Evolutionary conservation across 176 grass and related monocot genomes (phyloP).

Genomic region (Raddia distichophylla): DNA sequence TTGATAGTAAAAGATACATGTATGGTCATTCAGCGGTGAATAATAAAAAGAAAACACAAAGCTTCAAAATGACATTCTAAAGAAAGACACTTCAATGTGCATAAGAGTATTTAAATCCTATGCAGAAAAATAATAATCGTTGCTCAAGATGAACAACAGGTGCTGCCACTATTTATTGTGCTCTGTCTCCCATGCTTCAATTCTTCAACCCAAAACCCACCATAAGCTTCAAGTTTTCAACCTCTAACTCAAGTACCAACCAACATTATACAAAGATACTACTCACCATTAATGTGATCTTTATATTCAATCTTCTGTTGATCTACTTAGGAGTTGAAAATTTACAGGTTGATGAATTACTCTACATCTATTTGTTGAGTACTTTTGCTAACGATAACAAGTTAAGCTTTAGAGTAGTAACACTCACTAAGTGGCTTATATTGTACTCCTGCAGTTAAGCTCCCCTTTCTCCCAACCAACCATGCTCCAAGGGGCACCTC

Average conservation of each 20-base stretch:
- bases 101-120: not conserved
- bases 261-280: not conserved
- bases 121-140: not conserved
- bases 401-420: constrained; percentile 18
- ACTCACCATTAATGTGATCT: not conserved
- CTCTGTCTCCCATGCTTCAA: not conserved
- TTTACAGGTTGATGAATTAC: constrained; percentile 12
- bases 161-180: not conserved
- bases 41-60: constrained; percentile 34
- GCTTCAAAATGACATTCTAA: not conserved
- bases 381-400: constrained; percentile 1
- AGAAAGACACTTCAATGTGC: not conserved
- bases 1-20: constrained; percentile 17
- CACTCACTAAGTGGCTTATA: constrained; percentile 77
- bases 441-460: constrained; percentile 72
- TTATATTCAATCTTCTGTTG: constrained; percentile 2
- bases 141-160: not conserved
- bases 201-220: not conserved
- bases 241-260: not conserved
- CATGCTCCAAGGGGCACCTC: constrained; percentile 68
- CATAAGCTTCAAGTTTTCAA: constrained; percentile 1
- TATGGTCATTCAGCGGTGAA: constrained; percentile 23
- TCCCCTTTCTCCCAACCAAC: constrained; percentile 72
- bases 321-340: constrained; percentile 1
- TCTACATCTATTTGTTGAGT: not conserved